phyloP scores from a whole-genome alignment of 179 eudicot genomes.

The Beta corolliflora region DNA sequence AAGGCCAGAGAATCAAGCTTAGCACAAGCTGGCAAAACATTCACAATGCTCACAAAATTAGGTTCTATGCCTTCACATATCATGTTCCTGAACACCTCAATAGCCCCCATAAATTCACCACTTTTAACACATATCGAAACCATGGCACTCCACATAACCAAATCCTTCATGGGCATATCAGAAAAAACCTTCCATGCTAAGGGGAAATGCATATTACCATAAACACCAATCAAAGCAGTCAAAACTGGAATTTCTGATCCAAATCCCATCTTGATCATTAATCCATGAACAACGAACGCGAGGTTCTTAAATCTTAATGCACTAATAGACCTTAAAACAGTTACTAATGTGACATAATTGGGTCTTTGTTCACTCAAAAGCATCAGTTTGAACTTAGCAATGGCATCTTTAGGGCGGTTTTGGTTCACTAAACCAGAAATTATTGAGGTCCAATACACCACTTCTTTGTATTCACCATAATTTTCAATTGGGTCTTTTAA shows the following conservation, averaged over 20 bases:
- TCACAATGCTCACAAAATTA: conserved; percentile 49
- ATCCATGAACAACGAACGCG: conserved; percentile 45
- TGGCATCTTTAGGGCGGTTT: conserved; percentile 46
- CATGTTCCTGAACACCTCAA: conserved; percentile 55
- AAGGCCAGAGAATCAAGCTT: conserved; percentile 37
- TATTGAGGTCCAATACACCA: conserved; percentile 48
- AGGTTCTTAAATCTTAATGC: conserved; percentile 25
- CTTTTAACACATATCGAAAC: conserved; percentile 50
- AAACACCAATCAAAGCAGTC: conserved; percentile 56
- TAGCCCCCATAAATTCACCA: conserved; percentile 41
- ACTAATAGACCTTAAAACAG: conserved; percentile 38
- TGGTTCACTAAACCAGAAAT: conserved; percentile 48
- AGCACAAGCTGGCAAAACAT: conserved; percentile 68
- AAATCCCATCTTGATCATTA: conserved; percentile 52
- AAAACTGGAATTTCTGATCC: conserved; percentile 39
- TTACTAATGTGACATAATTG: conserved; percentile 53
- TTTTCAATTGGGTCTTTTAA: background rate
- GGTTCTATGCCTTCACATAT: conserved; percentile 44
- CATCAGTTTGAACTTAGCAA: conserved; percentile 50
- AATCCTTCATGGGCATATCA: conserved; percentile 41
- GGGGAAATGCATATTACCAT: conserved; percentile 37
- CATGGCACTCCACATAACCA: conserved; percentile 68
- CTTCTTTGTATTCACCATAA: conserved; percentile 6
- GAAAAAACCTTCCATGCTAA: conserved; percentile 43
- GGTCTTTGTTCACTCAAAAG: conserved; percentile 41